Conservation (phyloP, 2,329 filamentous ascomycete genomes). For the Cordyceps javanica region DNA sequence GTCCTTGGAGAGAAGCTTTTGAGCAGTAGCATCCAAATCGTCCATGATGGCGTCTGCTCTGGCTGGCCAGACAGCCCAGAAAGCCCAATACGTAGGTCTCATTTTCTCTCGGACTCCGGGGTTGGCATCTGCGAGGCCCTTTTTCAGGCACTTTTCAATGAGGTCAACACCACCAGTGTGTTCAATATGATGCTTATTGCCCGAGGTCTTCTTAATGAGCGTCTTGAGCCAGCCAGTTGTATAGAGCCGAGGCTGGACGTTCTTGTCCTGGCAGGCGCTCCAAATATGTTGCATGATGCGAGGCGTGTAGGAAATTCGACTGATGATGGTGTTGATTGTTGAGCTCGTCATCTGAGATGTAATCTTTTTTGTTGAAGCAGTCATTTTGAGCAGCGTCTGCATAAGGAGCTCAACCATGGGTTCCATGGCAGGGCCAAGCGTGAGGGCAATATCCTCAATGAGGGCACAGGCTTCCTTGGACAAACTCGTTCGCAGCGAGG, state of each 20-base stretch:
- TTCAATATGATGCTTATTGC: constrained; percentile 77
- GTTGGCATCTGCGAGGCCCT: constrained; percentile 82
- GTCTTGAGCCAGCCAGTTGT: constrained; percentile 79
- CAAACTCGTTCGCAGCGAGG: constrained; percentile 80
- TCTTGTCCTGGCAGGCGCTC: constrained; percentile 83
- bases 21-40: constrained; percentile 69
- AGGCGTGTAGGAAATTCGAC: constrained; percentile 69
- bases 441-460: constrained; percentile 76
- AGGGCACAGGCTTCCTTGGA: constrained; percentile 80
- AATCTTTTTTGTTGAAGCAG: constrained; percentile 87
- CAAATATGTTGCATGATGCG: constrained; percentile 83
- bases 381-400: constrained; percentile 84
- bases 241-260: constrained; percentile 76
- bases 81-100: constrained; percentile 81
- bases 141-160: constrained; percentile 83
- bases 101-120: constrained; percentile 83
- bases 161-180: constrained; percentile 76
- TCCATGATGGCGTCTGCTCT: constrained; percentile 74
- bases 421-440: constrained; percentile 73
- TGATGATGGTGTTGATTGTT: constrained; percentile 75
- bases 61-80: constrained; percentile 69
- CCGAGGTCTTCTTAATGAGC: constrained; percentile 67
- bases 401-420: constrained; percentile 85
- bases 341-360: constrained; percentile 74
- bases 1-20: constrained; percentile 75